Base-by-base conservation (phyloP, 768 basidiomycete genomes). In the Paxillus involutus region DNA sequence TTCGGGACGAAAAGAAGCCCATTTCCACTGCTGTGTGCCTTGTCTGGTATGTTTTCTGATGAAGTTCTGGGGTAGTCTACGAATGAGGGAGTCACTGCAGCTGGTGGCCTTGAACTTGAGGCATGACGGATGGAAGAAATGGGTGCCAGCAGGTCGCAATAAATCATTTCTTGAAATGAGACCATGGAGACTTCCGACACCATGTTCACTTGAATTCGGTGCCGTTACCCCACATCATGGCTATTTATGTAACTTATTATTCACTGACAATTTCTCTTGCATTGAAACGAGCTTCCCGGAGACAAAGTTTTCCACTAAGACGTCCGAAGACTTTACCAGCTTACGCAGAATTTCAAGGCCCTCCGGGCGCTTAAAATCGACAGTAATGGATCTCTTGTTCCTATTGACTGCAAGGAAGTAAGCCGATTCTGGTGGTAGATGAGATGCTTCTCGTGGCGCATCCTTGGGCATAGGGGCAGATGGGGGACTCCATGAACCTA, bases 331-430 rank as follows among this genome's bases (percentile, higher is more conserved):
- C 57, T 77, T 74, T 24, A 96, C 80, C 4, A 98, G 78, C 55
- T 80, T 82, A 41, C 78, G 81, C 6, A 94, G 57, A 21, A 98
- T 84, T 53, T 86, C 84, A 3, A 89, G 77, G 0, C 95, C 95
- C 59, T 87, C 82, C 1, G 82, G 74, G 1, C 74, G 71, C 70
- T 96, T 97, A 73, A 98, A 85, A 71, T 98, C 89, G 14, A 96
- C 83, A 7, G 92, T 94, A 40, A 95, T 79, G 6, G 91, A 94
- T 30, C 89, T 82, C 67, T 95, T 95, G 71, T 93, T 93, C 47
- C 95, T 79, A 68, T 98, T 98, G 0, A 81, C 84, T 0, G 89
- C 81, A 6, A 98, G 80, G 68, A 96, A 98, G 67, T 98, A 98
- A 0, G 95, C 92, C 4, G 92, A 91, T 68, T 98, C 95, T 10